Conservation (phyloP, 768 basidiomycete species). For the Tylopilus sp. region DNA sequence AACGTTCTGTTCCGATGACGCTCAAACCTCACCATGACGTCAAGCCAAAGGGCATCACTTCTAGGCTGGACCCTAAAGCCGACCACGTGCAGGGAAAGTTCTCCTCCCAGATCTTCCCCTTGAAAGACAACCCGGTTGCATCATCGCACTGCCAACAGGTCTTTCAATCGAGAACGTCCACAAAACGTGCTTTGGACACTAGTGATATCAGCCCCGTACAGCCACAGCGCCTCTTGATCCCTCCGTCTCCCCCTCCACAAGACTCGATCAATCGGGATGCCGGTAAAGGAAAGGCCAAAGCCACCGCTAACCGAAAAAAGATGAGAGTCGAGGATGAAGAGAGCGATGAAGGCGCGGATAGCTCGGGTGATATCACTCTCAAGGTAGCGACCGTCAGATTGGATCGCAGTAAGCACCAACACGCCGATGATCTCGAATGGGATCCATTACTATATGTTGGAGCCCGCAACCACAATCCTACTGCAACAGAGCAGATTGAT, state of each 20-base stretch:
- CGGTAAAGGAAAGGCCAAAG: constrained; percentile 40
- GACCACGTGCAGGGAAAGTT: constrained; percentile 4
- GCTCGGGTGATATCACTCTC: constrained; percentile 14
- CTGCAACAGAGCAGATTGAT: constrained; percentile 13
- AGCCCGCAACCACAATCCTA: constrained; percentile 24
- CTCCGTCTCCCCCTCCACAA: constrained; percentile 65
- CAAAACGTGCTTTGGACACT: constrained; percentile 43
- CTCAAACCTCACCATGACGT: background rate
- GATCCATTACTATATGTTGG: constrained; percentile 28
- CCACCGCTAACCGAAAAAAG: constrained; percentile 46
- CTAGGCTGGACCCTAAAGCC: background rate
- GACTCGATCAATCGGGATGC: constrained; percentile 27
- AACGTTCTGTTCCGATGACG: constrained; percentile 2
- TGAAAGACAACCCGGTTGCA: constrained; percentile 2
- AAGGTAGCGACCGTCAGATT: constrained; percentile 20
- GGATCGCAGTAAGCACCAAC: constrained; percentile 12
- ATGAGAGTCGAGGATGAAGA: constrained; percentile 37
- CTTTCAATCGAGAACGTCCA: constrained; percentile 27
- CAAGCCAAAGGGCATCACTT: constrained; percentile 2
- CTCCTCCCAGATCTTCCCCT: constrained; percentile 10
- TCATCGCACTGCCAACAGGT: constrained; percentile 3
- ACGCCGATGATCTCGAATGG: constrained; percentile 22
- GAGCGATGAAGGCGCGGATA: constrained; percentile 24
- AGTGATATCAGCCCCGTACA: constrained; percentile 16
- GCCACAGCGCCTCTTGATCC: constrained; percentile 42